Conservation (phyloP, 805 yeast genomes). For the Teunomyces aglyptinius region DNA sequence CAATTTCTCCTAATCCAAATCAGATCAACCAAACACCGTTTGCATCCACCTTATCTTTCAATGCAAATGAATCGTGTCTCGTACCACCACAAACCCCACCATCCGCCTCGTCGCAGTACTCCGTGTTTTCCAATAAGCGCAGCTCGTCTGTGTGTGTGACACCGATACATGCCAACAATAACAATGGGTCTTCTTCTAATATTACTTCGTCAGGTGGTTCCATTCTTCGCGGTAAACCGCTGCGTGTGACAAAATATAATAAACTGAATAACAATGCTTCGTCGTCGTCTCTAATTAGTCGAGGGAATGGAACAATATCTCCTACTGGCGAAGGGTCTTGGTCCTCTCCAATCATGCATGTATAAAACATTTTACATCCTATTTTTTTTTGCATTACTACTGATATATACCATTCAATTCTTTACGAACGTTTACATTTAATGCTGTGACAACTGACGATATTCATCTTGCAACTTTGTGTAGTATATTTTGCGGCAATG, state of each 20-base stretch:
- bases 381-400: slow-evolving; percentile 3
- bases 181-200: slow-evolving; percentile 5
- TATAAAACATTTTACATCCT: slow-evolving; percentile 2
- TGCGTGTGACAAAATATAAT: slow-evolving; percentile 10
- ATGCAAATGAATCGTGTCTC: slow-evolving; percentile 5
- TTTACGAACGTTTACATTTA: not conserved
- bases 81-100: slow-evolving; percentile 39
- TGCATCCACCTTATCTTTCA: slow-evolving; percentile 5
- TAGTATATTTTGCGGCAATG: not conserved
- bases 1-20: not conserved
- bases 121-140: slow-evolving; percentile 33
- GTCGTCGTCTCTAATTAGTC: not conserved
- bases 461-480: not conserved
- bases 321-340: slow-evolving; percentile 8
- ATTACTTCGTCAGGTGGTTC: slow-evolving; percentile 1
- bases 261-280: slow-evolving; percentile 1
- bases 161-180: slow-evolving; percentile 19
- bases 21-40: slow-evolving; percentile 5
- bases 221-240: slow-evolving; percentile 8
- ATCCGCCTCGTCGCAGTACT: slow-evolving; percentile 40
- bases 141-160: slow-evolving; percentile 20
- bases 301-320: not conserved
- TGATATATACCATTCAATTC: slow-evolving; percentile 2
- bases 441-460: slow-evolving; percentile 1
- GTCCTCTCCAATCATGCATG: slow-evolving; percentile 15